Conservation (phyloP, 2,329 filamentous ascomycete species). For the Escovopsis weberi region DNA sequence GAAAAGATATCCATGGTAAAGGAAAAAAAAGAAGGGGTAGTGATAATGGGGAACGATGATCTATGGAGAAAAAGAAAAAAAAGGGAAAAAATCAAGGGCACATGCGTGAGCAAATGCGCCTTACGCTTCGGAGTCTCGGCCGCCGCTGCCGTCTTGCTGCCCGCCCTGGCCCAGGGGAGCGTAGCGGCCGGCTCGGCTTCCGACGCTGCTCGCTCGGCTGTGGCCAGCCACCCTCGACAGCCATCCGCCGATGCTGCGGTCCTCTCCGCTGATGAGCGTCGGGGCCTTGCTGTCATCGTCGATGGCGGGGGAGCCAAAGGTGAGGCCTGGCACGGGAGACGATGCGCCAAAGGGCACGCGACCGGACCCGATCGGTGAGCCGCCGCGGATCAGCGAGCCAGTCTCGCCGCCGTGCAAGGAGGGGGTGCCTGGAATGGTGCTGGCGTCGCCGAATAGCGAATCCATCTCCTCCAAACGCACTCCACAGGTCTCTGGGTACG, state of each 20-base stretch:
- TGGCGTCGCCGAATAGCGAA: slow-evolving; percentile 82
- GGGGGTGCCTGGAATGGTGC: slow-evolving; percentile 65
- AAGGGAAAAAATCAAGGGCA: no score
- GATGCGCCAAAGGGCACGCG: slow-evolving; percentile 45
- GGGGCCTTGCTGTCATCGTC: slow-evolving; percentile 31
- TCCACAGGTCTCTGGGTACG: slow-evolving; percentile 94
- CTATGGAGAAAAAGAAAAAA: no score
- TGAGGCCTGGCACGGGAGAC: slow-evolving; percentile 61
- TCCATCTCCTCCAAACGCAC: slow-evolving; percentile 96
- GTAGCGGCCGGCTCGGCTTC: slow-evolving; percentile 27
- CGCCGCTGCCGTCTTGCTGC: slow-evolving; percentile 21
- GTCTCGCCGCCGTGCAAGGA: slow-evolving; percentile 57
- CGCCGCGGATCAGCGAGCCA: slow-evolving; percentile 63
- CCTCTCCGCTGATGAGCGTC: slow-evolving; percentile 17
- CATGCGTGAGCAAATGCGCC: no score
- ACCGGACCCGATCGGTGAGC: slow-evolving; percentile 62
- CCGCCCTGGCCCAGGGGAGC: slow-evolving; percentile 27
- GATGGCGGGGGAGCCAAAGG: slow-evolving; percentile 64
- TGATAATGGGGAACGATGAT: no score
- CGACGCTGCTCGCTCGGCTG: slow-evolving; percentile 22
- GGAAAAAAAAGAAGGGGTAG: no score
- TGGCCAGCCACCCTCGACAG: slow-evolving; percentile 26
- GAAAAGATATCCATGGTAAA: no score
- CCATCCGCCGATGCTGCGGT: slow-evolving; percentile 37
- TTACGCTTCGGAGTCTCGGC: no score